A percentile compares a stretch with the other conserved stretches of the same genome.
Conservation (phyloP, 129 eudicot genomes). For the Dittrichia graveolens region DNA sequence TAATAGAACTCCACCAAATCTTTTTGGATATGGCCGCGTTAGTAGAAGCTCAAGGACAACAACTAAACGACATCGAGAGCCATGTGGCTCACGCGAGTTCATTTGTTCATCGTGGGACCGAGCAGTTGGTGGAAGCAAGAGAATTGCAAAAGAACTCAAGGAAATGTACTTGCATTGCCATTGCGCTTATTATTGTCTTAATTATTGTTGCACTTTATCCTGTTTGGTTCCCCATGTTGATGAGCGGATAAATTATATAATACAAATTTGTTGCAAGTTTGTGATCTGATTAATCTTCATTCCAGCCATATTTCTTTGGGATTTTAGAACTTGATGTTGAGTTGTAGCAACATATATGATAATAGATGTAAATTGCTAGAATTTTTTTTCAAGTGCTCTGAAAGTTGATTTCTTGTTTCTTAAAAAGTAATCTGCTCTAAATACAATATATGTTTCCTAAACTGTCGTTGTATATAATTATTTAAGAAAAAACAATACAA, state of each 20-base stretch:
- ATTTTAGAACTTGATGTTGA: too few relatives aligned
- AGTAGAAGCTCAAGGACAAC: slow-evolving; percentile 95
- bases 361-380: too few relatives aligned
- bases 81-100: slow-evolving; percentile 90
- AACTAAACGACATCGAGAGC: slow-evolving; percentile 78
- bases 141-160: slow-evolving; percentile 73
- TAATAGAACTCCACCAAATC: slow-evolving; percentile 80
- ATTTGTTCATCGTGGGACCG: slow-evolving; percentile 82
- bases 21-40: slow-evolving; percentile 90
- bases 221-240: slow-evolving; percentile 50
- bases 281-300: slow-evolving; percentile 16
- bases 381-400: too few relatives aligned
- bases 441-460: too few relatives aligned
- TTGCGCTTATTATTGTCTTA: slow-evolving; percentile 44
- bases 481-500: too few relatives aligned
- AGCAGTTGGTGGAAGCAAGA: slow-evolving; percentile 62
- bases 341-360: too few relatives aligned
- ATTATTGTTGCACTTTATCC: slow-evolving; percentile 53
- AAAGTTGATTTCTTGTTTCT: too few relatives aligned
- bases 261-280: slow-evolving; percentile 17
- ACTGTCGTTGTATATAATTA: too few relatives aligned
- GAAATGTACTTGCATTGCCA: slow-evolving; percentile 65
- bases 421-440: too few relatives aligned
- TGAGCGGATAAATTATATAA: slow-evolving; percentile 13
- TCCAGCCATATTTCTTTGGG: slow-evolving; percentile 2